These are phyloP conservation scores for Backusella psychrophila DNA, from an alignment of 192 early-diverging fungal species.

Conservation along the genomic window DNA sequence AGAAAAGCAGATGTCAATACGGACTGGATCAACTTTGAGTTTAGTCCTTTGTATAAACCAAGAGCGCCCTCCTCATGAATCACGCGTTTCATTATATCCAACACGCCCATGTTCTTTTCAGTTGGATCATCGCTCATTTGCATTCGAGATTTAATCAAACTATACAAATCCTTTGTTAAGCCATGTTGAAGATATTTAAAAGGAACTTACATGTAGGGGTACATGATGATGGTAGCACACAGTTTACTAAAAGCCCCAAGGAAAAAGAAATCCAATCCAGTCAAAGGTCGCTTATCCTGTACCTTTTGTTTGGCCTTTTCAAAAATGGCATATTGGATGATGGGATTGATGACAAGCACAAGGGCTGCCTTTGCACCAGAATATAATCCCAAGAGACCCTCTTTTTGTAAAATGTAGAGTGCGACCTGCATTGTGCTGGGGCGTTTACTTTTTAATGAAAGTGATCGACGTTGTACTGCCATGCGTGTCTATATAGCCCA, in stretches of 20 bases:
- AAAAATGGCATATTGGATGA: constrained; percentile 98
- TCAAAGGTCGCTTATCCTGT: constrained; percentile 44
- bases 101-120: neutral
- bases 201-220: constrained; percentile 84
- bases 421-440: constrained; percentile 45
- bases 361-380: constrained; percentile 88
- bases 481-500: constrained; percentile 8
- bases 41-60: constrained; percentile 84
- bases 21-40: constrained; percentile 90
- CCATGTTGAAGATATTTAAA: neutral
- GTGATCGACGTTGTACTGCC: constrained; percentile 45
- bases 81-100: neutral
- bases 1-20: constrained; percentile 91
- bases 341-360: constrained; percentile 95
- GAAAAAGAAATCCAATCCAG: constrained; percentile 85
- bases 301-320: constrained; percentile 79
- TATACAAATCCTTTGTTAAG: neutral
- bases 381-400: constrained; percentile 83
- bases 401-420: constrained; percentile 77
- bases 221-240: constrained; percentile 86
- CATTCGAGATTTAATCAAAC: constrained; percentile 3
- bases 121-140: constrained; percentile 10
- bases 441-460: constrained; percentile 9
- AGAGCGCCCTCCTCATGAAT: constrained; percentile 66
- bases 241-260: constrained; percentile 94